A percentile compares a stretch with the other conserved stretches of the same genome.
These are phyloP conservation scores for Tricholoma bakamatsutake DNA, from an alignment of 768 basidiomycete species.

Conservation along the genomic window DNA sequence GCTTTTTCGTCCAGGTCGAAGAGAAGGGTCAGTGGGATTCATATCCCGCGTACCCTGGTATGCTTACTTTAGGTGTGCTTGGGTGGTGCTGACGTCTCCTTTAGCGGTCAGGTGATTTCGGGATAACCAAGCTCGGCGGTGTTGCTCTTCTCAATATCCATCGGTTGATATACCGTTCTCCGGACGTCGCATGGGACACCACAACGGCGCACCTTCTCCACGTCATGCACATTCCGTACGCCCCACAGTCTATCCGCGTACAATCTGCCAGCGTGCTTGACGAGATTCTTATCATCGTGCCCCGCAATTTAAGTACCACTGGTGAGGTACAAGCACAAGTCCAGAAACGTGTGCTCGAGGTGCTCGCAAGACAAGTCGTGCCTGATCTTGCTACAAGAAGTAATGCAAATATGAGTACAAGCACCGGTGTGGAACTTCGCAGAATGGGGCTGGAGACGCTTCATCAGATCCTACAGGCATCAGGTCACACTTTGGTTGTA, in stretches of 20 bases:
- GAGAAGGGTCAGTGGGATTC: constrained; percentile 83
- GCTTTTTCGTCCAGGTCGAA: constrained; percentile 36
- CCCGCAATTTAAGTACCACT: constrained; percentile 56
- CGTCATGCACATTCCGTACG: constrained; percentile 62
- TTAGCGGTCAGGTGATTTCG: constrained; percentile 89
- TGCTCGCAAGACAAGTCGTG: constrained; percentile 76
- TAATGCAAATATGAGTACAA: constrained; percentile 26
- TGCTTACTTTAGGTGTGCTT: not conserved
- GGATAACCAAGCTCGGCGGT: constrained; percentile 79
- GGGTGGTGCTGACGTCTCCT: constrained; percentile 1
- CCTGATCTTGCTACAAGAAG: constrained; percentile 27
- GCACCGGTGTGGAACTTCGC: constrained; percentile 67
- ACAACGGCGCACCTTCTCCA: constrained; percentile 77
- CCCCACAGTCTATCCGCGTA: constrained; percentile 73
- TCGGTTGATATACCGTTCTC: constrained; percentile 77
- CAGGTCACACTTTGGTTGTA: constrained; percentile 85
- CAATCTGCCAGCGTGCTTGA: constrained; percentile 88
- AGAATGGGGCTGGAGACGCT: constrained; percentile 86
- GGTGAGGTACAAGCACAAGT: constrained; percentile 63
- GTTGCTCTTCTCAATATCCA: constrained; percentile 81
- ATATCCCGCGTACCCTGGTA: constrained; percentile 73
- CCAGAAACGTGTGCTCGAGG: constrained; percentile 81
- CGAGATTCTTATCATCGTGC: constrained; percentile 74
- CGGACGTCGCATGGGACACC: constrained; percentile 80
- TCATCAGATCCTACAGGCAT: constrained; percentile 84